Percentiles rank a stretch among this genome's conserved stretches.
Conservation (phyloP, 352 stramenopile genomes). For the Ophiocytium majus region DNA sequence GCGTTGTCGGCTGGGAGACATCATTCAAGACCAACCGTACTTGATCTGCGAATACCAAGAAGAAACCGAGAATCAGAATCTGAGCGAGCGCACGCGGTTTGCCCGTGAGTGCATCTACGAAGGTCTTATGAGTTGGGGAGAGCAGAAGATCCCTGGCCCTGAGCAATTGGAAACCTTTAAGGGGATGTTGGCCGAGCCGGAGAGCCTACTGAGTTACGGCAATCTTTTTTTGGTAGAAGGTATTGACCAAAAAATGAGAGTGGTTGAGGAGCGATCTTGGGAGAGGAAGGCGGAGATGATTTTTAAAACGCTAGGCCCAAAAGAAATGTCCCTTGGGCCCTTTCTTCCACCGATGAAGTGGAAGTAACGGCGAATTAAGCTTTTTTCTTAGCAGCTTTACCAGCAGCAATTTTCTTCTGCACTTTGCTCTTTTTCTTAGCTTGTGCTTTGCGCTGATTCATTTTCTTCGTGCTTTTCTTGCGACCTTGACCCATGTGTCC, state of each 20-base stretch:
- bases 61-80: not conserved
- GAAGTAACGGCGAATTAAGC: not conserved
- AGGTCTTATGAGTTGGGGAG: not conserved
- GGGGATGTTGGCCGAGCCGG: not conserved
- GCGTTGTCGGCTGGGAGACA: not conserved
- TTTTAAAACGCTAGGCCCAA: not conserved
- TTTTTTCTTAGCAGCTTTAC: slow-evolving; percentile 10
- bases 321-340: slow-evolving; percentile 8
- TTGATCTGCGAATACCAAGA: not conserved
- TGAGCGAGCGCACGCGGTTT: not conserved
- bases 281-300: not conserved
- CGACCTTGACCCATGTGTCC: too few species aligned
- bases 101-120: not conserved
- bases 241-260: not conserved
- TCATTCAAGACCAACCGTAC: not conserved
- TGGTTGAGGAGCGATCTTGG: not conserved
- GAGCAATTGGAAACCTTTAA: not conserved
- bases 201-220: not conserved
- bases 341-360: not conserved
- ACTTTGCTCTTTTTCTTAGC: slow-evolving; percentile 7
- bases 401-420: slow-evolving; percentile 2
- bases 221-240: not conserved
- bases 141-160: not conserved
- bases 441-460: not conserved
- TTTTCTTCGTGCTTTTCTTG: too few species aligned